These are phyloP conservation scores for Ustilago loliicola DNA, from an alignment of 1,284 basidiomycete species.

Conservation along the genomic window DNA sequence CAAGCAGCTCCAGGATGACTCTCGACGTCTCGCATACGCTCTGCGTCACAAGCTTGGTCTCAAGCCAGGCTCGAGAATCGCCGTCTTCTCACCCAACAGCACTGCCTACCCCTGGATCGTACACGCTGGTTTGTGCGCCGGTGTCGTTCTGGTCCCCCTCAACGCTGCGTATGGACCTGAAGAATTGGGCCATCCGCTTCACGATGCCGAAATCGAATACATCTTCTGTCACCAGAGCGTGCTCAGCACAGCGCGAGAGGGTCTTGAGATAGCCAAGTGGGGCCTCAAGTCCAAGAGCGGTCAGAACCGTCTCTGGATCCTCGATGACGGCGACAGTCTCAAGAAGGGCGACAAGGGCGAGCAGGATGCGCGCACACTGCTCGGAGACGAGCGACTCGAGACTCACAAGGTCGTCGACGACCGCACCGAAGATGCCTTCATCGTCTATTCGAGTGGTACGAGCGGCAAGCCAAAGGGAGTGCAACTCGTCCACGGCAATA, in stretches of 20 bases:
- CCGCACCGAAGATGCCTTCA: conserved; percentile 51
- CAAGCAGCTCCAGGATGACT: conserved; percentile 49
- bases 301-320: conserved; percentile 59
- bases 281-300: conserved; percentile 43
- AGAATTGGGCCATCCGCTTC: conserved; percentile 63
- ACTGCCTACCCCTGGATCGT: conserved; percentile 58
- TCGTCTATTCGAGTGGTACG: conserved; percentile 67
- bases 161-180: conserved; percentile 66
- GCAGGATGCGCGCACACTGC: conserved; percentile 47
- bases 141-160: conserved; percentile 58
- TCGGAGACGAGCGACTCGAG: conserved; percentile 42
- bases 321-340: conserved; percentile 62
- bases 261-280: conserved; percentile 46
- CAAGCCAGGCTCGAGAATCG: conserved; percentile 55
- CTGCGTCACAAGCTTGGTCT: conserved; percentile 59
- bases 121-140: conserved; percentile 57
- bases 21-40: conserved; percentile 52
- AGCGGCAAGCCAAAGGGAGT: conserved; percentile 69
- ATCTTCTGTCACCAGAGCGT: conserved; percentile 59
- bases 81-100: conserved; percentile 66
- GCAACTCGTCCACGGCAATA: conserved; percentile 64
- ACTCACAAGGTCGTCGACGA: conserved; percentile 53
- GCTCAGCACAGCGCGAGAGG: conserved; percentile 50
- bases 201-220: conserved; percentile 58
- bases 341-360: conserved; percentile 54